phyloP scores from a whole-genome alignment of 306 rosid species.

The Vicia villosa region DNA sequence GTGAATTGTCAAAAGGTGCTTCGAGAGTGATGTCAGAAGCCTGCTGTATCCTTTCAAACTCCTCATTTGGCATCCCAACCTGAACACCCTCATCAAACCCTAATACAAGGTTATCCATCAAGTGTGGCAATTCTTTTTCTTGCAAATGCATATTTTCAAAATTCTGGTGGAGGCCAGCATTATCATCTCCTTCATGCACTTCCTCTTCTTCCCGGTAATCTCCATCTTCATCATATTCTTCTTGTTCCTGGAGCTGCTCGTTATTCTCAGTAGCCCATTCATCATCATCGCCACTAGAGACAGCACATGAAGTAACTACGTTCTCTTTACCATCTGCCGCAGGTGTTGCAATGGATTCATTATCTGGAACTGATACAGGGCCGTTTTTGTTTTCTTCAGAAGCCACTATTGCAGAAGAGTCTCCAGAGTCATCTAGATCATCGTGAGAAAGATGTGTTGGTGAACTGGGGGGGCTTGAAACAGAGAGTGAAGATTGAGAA shows the following conservation, averaged over 20 bases:
- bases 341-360: conserved; percentile 44
- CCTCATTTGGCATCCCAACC: conserved; percentile 90
- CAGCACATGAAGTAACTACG: conserved; percentile 44
- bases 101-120: conserved; percentile 80
- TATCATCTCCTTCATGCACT: conserved; percentile 83
- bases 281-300: conserved; percentile 74
- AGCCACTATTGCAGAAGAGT: conserved; percentile 57
- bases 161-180: conserved; percentile 56
- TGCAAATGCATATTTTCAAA: conserved; percentile 67
- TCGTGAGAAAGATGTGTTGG: conserved; percentile 95
- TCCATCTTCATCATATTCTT: conserved; percentile 96
- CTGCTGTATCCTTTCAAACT: conserved; percentile 64
- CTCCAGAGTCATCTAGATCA: conserved; percentile 81
- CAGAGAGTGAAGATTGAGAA: conserved; percentile 96
- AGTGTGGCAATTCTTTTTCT: conserved; percentile 70
- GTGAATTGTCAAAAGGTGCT: conserved; percentile 52
- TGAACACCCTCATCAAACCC: conserved; percentile 97
- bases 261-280: conserved; percentile 84
- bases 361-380: conserved; percentile 47
- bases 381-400: conserved; percentile 52
- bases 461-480: conserved; percentile 90
- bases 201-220: conserved; percentile 94
- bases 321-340: conserved; percentile 51
- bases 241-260: conserved; percentile 86
- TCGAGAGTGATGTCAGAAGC: conserved; percentile 47